phyloP scores from a whole-genome alignment of 2,329 filamentous ascomycete species.

The Metarhizium rileyi region DNA sequence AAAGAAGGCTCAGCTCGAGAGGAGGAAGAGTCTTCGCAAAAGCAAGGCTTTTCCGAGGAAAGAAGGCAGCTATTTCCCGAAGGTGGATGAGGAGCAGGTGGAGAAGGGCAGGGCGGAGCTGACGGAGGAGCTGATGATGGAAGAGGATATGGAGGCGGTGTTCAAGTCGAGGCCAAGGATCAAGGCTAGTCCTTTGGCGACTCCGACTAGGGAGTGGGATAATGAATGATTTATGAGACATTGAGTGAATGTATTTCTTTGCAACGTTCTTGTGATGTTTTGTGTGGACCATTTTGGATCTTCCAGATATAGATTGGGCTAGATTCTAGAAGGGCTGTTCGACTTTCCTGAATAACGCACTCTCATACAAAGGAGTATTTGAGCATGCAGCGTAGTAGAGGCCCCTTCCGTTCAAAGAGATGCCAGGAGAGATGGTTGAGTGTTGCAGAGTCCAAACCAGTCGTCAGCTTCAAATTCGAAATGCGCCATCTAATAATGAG shows the following conservation, averaged over 20 bases:
- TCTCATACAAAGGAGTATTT: too few relatives aligned
- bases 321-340: too few relatives aligned
- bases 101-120: constrained; percentile 35
- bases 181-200: constrained; percentile 59
- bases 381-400: too few relatives aligned
- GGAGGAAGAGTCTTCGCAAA: constrained; percentile 40
- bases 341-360: too few relatives aligned
- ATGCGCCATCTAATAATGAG: too few relatives aligned
- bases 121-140: constrained; percentile 57
- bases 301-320: too few relatives aligned
- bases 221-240: constrained; percentile 2
- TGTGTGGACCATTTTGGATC: too few relatives aligned
- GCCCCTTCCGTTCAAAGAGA: too few relatives aligned
- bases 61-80: constrained; percentile 37
- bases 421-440: too few relatives aligned
- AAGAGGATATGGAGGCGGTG: constrained; percentile 71
- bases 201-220: constrained; percentile 30
- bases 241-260: neutral
- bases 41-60: constrained; percentile 28
- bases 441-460: too few relatives aligned
- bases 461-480: too few relatives aligned
- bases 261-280: too few relatives aligned
- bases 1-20: constrained; percentile 50
- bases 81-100: constrained; percentile 38
- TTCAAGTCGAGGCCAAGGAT: constrained; percentile 80